Evolutionary conservation across 164 flowering plant genomes (phyloP), one percentile per base, ranked within the genome.

Genomic region (Pachysandra terminalis): DNA sequence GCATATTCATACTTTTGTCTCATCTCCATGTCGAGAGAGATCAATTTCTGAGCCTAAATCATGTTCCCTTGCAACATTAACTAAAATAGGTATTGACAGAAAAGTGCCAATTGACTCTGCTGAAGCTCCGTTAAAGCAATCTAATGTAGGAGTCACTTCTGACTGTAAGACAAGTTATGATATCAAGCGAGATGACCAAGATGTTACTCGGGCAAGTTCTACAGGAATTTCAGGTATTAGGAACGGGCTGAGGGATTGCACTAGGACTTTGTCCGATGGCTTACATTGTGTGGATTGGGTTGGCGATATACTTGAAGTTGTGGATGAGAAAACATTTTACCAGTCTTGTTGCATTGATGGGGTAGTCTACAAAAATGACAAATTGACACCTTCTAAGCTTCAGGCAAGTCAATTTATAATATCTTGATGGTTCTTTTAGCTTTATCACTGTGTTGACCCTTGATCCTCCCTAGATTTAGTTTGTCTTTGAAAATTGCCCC

Each of bases 301-400:
- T 62, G 92, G 96, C 49, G 81, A 86, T 26, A 66, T 66, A 67
- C 59, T 81, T 67, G 69, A 80, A 65, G 68, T 80, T 70, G 74
- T 79, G 40, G 93, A 87, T 64, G 87, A 75, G 60, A 91, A 84
- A 77, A 66, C 79, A 25, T 87, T 71, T 70, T 88, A 86, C 61
- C 73, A 64, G 52, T 84, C 92, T 71, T 91, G 97, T 77, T 64
- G 74, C 66, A 80, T 89, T 35, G 73, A 80, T 75, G 93, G 94
- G 51, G 71, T 76, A 63, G 76, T 79, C 0, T 93, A 91, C 79
- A 84, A 86, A 65, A 72, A 77, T 55, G 81, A 66, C 56, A 85
- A 77, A 56, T 68, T 84, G 68, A 56, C 63, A 57, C 96, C 96
- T 64, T 86, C 84, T 32, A 89, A 84, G 75, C 83, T 89, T 74